Percentiles rank a stretch among this genome's conserved stretches.
phyloP scores from a whole-genome alignment of 805 yeast genomes.

The Candida taoyuanica region DNA sequence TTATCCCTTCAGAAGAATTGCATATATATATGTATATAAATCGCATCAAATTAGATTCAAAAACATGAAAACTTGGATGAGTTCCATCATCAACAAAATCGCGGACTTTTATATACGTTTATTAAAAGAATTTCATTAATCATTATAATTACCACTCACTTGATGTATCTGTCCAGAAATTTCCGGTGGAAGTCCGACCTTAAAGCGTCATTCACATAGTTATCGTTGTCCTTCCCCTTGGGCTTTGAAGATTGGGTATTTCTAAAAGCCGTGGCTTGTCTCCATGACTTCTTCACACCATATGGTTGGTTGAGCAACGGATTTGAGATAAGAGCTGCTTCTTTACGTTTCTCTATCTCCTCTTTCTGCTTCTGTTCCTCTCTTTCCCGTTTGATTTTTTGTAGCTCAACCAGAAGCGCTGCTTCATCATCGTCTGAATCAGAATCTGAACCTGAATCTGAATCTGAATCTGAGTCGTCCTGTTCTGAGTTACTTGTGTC shows the following conservation, averaged over 20 bases:
- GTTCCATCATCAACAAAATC: too few relatives aligned
- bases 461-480: conserved; percentile 30
- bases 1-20: too few relatives aligned
- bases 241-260: conserved; percentile 18
- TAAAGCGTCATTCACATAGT: conserved; percentile 30
- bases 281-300: conserved; percentile 29
- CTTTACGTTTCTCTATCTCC: conserved; percentile 24
- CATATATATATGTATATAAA: too few relatives aligned
- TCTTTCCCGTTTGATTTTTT: conserved; percentile 34
- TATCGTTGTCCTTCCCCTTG: conserved; percentile 24
- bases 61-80: too few relatives aligned
- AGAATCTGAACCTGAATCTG: neutral
- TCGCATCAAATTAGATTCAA: too few relatives aligned
- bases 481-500: neutral
- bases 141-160: too few relatives aligned
- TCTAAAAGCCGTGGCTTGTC: conserved; percentile 30
- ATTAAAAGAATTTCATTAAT: too few relatives aligned
- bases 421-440: conserved; percentile 36
- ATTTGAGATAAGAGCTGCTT: conserved; percentile 24
- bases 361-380: conserved; percentile 25
- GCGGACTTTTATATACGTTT: too few relatives aligned
- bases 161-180: conserved; percentile 22
- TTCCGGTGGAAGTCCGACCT: conserved; percentile 21
- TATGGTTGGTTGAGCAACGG: conserved; percentile 23
- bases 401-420: conserved; percentile 39